Evolutionary conservation across 192 early-diverging fungal genomes (phyloP).

Genomic region (Linnemannia zychae): DNA sequence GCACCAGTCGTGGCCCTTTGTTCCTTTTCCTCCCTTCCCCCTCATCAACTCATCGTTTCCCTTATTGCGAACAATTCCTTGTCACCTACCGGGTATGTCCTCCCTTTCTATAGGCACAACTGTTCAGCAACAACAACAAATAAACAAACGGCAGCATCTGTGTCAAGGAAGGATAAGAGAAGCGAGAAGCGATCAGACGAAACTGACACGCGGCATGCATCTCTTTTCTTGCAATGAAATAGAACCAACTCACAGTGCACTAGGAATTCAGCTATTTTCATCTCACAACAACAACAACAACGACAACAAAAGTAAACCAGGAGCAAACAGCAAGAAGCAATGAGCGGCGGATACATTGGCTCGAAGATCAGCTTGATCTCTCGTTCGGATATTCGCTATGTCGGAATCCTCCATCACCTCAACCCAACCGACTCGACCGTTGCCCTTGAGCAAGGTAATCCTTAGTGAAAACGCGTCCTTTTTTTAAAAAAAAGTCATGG

Average conservation of each 20-base stretch:
- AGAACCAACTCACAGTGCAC: not conserved
- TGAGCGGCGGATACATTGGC: slow-evolving; percentile 68
- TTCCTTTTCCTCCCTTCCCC: not conserved
- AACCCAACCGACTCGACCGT: slow-evolving; percentile 90
- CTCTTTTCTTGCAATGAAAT: not conserved
- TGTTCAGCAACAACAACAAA: not conserved
- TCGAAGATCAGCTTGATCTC: slow-evolving; percentile 84
- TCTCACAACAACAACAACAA: not conserved
- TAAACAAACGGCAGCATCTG: not conserved
- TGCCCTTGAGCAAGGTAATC: slow-evolving; percentile 86
- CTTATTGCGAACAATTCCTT: not conserved
- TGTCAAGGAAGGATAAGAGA: not conserved
- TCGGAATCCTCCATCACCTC: slow-evolving; percentile 89
- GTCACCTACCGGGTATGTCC: not conserved
- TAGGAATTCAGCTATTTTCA: not conserved
- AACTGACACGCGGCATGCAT: not conserved
- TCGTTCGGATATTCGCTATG: slow-evolving; percentile 91
- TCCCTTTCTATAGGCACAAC: not conserved
- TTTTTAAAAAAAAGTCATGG: not conserved
- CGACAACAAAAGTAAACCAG: not conserved
- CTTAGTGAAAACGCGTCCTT: not conserved
- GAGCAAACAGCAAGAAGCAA: slow-evolving; percentile 10
- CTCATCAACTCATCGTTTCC: not conserved
- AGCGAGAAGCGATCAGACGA: not conserved
- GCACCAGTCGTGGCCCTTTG: not conserved